phyloP scores from a whole-genome alignment of 768 basidiomycete genomes.

The Russula vinacea region DNA sequence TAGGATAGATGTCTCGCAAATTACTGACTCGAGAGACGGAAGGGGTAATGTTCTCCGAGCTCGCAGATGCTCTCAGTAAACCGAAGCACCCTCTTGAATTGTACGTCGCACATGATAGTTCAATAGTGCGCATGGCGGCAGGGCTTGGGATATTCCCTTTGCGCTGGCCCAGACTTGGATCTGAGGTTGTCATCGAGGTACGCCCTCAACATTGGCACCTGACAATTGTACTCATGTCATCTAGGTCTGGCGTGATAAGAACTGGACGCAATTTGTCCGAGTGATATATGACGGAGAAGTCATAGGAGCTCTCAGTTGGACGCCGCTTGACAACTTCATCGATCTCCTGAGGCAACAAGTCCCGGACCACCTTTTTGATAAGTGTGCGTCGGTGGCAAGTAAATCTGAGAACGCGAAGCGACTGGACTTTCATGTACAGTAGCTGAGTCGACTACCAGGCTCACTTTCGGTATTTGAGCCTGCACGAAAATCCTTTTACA shows the following conservation, averaged over 20 bases:
- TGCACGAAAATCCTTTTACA: too few species aligned
- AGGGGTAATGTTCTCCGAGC: constrained; percentile 48
- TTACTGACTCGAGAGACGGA: not conserved
- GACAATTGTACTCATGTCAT: not conserved
- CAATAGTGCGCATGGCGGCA: constrained; percentile 40
- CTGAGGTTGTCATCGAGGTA: constrained; percentile 46
- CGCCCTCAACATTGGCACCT: constrained; percentile 7
- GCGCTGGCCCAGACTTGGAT: constrained; percentile 48
- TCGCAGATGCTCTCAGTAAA: constrained; percentile 37
- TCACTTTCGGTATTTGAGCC: too few species aligned
- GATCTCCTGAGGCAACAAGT: constrained; percentile 36
- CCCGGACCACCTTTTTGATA: constrained; percentile 36
- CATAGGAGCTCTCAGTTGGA: constrained; percentile 39
- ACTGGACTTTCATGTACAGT: not conserved
- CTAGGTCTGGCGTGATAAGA: constrained; percentile 41
- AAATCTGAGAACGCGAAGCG: not conserved
- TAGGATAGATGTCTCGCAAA: not conserved
- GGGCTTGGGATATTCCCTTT: constrained; percentile 38
- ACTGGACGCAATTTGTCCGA: constrained; percentile 38
- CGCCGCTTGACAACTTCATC: constrained; percentile 38
- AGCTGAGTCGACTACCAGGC: not conserved
- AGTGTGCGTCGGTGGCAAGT: constrained; percentile 19
- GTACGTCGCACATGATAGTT: constrained; percentile 47
- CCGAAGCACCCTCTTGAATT: constrained; percentile 40
- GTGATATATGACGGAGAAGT: constrained; percentile 45